Evolutionary conservation across 345 rosid species (phyloP), one percentile per base, ranked within the genome.

Genomic region (Citrus glauca): DNA sequence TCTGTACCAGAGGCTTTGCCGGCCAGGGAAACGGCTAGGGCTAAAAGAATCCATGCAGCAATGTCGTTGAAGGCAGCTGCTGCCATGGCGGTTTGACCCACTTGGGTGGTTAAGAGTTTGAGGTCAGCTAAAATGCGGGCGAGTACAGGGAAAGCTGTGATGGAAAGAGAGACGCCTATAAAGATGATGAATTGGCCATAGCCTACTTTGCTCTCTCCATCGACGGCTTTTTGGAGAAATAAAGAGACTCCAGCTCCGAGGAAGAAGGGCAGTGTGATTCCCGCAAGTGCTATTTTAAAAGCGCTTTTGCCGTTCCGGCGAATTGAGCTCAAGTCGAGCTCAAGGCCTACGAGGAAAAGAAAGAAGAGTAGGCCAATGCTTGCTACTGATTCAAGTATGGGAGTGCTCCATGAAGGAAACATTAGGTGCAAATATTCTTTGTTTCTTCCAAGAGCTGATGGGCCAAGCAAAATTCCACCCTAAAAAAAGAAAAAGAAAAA

Each of bases 51-150:
- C 98, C 98, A 95, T 0, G 98, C 98, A 5, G 92, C 93, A 0
- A 95, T 87, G 70, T 95, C 98, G 78, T 95, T 95, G 79, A 95
- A 89, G 32, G 98, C 97, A 20, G 98, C 98, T 1, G 99, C 94
- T 4, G 98, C 92, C 95, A 93, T 93, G 53, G 98, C 99, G 1
- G 88, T 88, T 79, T 91, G 89, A 2, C 99, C 97, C 0, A 93
- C 71, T 28, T 60, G 79, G 28, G 98, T 92, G 1, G 97, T 93
- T 14, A 95, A 78, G 35, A 93, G 89, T 82, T 83, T 95, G 66
- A 95, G 92, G 84, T 95, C 98, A 0, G 99, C 99, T 53, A 93
- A 80, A n/a, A 95, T 92, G 28, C 98, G 94, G 27, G 98, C 97
- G 17, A 95, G 89, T 3, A 93, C 97, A 0, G 99, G 99, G 80